Percentiles rank a stretch among this genome's conserved stretches.
phyloP scores from a whole-genome alignment of 1,139 yeast genomes.

The Taphrina populina region DNA sequence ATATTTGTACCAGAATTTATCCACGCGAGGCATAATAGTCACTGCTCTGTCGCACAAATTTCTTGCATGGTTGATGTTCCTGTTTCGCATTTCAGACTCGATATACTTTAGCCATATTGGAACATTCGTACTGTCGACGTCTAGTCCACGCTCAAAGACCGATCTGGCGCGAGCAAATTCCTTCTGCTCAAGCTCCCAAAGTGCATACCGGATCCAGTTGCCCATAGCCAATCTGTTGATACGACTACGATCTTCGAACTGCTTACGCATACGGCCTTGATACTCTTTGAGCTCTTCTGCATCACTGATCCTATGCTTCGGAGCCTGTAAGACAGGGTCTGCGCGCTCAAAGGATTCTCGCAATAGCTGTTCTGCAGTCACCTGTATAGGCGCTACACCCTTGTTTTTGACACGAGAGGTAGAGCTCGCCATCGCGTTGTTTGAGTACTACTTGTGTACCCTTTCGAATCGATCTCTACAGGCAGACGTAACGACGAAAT shows the following conservation, averaged over 20 bases:
- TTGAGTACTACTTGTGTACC: too few species aligned
- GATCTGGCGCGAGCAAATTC: conserved; percentile 79
- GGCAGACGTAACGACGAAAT: too few species aligned
- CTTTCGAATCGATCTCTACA: too few species aligned
- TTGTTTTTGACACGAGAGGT: conserved; percentile 47
- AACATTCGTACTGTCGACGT: conserved; percentile 67
- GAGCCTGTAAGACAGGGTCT: conserved; percentile 49
- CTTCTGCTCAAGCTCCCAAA: conserved; percentile 77
- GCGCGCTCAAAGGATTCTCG: conserved; percentile 57
- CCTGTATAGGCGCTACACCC: conserved; percentile 53
- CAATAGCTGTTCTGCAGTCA: conserved; percentile 58
- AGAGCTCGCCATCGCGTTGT: conserved; percentile 10
- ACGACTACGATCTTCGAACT: conserved; percentile 80
- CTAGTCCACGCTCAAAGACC: conserved; percentile 81
- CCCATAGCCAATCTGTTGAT: conserved; percentile 76
- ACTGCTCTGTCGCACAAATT: conserved; percentile 79
- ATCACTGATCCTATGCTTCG: conserved; percentile 49
- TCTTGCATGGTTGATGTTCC: conserved; percentile 83
- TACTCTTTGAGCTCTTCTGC: conserved; percentile 55
- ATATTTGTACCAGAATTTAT: conserved; percentile 76
- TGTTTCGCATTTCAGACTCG: conserved; percentile 68
- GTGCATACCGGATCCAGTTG: conserved; percentile 92
- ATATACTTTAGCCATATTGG: conserved; percentile 86
- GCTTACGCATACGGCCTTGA: conserved; percentile 74
- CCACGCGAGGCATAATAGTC: conserved; percentile 69